Conservation (phyloP, 2,329 filamentous ascomycete species). For the Rhynchosporium graminicola region DNA sequence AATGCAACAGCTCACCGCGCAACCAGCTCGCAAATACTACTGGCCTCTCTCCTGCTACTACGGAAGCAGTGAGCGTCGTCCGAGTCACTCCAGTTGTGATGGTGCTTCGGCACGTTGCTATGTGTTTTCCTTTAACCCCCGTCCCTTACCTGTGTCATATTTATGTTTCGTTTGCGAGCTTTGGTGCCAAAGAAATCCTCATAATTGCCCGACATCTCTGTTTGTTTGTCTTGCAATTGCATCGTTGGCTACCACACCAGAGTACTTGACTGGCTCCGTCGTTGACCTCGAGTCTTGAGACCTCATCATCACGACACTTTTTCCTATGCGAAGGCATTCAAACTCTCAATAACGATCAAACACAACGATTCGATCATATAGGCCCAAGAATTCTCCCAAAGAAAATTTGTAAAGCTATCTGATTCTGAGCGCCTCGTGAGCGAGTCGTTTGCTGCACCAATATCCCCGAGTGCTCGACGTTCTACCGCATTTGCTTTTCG, state of each 20-base stretch:
- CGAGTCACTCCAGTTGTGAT: background rate
- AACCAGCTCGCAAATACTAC: background rate
- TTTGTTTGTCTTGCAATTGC: background rate
- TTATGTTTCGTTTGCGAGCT: background rate
- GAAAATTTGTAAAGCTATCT: background rate
- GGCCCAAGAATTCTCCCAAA: background rate
- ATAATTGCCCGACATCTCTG: background rate
- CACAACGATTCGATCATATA: background rate
- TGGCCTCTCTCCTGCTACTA: constrained; percentile 2
- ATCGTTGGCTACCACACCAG: background rate
- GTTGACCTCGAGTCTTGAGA: background rate
- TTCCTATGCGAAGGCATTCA: background rate
- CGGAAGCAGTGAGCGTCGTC: constrained; percentile 3
- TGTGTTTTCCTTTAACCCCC: background rate
- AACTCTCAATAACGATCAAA: background rate
- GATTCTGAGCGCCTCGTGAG: background rate
- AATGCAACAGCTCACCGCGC: constrained; percentile 3
- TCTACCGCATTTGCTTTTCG: background rate
- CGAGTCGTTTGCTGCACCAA: background rate
- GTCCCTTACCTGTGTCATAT: background rate
- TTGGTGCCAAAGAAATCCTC: background rate
- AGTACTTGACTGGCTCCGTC: background rate
- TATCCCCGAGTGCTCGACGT: background rate
- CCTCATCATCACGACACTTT: background rate
- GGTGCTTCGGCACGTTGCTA: constrained; percentile 5